These are phyloP conservation scores for Plasmodium coatneyi DNA, from an alignment of 169 alveolate species.

Conservation along the genomic window DNA sequence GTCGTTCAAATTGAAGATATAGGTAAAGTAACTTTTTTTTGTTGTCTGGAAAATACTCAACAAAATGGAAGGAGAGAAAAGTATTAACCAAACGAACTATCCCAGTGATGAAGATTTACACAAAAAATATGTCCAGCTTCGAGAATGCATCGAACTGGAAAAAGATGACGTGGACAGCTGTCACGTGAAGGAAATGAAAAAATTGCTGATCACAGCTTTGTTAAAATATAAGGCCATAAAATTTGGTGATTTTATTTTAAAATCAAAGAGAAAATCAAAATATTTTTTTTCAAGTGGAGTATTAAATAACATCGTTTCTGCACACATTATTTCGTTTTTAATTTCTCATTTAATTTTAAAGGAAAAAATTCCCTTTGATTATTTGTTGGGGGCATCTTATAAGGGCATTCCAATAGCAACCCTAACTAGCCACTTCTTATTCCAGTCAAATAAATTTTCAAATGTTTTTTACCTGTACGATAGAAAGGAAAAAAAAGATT, in stretches of 20 bases:
- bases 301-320: constrained; percentile 34
- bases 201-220: constrained; percentile 6
- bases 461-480: constrained; percentile 60
- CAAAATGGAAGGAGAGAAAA: not conserved
- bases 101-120: constrained; percentile 28
- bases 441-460: constrained; percentile 25
- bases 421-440: constrained; percentile 56
- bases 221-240: constrained; percentile 50
- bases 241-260: constrained; percentile 57
- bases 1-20: not conserved
- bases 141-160: constrained; percentile 13
- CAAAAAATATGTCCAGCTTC: constrained; percentile 2
- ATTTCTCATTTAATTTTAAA: constrained; percentile 33
- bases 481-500: constrained; percentile 65
- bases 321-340: constrained; percentile 52
- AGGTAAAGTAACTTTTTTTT: not conserved
- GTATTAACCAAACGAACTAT: not conserved
- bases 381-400: constrained; percentile 49
- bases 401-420: constrained; percentile 58
- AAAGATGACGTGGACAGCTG: not conserved
- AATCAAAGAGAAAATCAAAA: constrained; percentile 50
- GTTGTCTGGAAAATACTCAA: not conserved
- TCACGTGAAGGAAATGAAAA: constrained; percentile 28
- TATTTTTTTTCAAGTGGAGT: constrained; percentile 61
- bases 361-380: constrained; percentile 16